Conservation (phyloP, 306 rosid species). For the Adenanthera pavonina region DNA sequence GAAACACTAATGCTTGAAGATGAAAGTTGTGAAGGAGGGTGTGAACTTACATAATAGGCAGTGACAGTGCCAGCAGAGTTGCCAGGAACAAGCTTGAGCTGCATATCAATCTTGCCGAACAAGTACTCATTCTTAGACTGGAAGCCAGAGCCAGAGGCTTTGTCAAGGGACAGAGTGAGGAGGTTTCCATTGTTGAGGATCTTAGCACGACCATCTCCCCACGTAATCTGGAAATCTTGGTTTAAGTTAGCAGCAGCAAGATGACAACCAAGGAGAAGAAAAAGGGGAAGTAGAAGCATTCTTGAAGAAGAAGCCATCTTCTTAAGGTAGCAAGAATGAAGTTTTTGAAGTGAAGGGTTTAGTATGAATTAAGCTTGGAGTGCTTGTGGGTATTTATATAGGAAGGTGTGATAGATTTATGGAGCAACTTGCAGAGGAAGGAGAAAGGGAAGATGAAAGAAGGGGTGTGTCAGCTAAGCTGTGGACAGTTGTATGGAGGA, state of each 20-base stretch:
- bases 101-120: slow-evolving; percentile 48
- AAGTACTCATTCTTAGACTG: slow-evolving; percentile 58
- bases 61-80: slow-evolving; percentile 61
- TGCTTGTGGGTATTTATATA: not conserved
- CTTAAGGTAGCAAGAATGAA: not conserved
- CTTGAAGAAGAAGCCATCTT: not conserved
- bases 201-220: slow-evolving; percentile 47
- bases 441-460: not conserved
- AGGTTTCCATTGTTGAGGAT: slow-evolving; percentile 39
- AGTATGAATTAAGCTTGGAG: not conserved
- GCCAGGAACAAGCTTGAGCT: slow-evolving; percentile 45
- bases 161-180: slow-evolving; percentile 59
- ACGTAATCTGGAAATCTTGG: slow-evolving; percentile 37
- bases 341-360: not conserved
- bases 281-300: not conserved
- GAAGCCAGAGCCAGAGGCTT: slow-evolving; percentile 66
- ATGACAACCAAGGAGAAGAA: not conserved
- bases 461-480: not conserved
- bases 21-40: not conserved
- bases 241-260: slow-evolving; percentile 13
- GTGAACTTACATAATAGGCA: slow-evolving; percentile 50
- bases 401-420: not conserved
- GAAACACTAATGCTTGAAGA: no score
- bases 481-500: slow-evolving; percentile 12
- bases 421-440: not conserved